phyloP scores from a whole-genome alignment of 2,329 filamentous ascomycete species.

The Elsinoe arachidis region DNA sequence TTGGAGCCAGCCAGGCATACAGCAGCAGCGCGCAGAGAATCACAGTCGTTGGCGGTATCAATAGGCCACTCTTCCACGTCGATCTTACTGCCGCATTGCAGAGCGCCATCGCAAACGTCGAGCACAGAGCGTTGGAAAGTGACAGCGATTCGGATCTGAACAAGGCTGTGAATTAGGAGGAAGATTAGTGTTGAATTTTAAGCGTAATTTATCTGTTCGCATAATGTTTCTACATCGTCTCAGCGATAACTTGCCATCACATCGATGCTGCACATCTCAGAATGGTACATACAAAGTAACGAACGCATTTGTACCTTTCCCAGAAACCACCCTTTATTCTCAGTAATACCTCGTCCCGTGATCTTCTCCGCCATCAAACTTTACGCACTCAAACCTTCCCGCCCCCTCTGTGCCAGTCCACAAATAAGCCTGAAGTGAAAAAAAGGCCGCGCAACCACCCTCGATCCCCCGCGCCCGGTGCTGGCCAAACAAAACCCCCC shows the following conservation, averaged over 20 bases:
- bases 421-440: neutral
- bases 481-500: neutral
- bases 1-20: constrained; percentile 37
- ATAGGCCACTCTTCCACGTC: constrained; percentile 86
- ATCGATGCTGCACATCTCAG: too few species aligned
- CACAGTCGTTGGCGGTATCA: constrained; percentile 73
- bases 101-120: constrained; percentile 72
- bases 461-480: neutral
- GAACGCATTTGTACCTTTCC: too few species aligned
- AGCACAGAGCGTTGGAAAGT: constrained; percentile 27
- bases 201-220: neutral
- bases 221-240: neutral
- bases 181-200: neutral
- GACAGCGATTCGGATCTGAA: constrained; percentile 10
- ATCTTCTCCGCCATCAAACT: too few species aligned
- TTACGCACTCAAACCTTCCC: too few species aligned
- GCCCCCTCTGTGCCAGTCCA: too few species aligned
- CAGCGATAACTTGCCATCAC: neutral
- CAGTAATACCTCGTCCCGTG: too few species aligned
- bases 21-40: constrained; percentile 31
- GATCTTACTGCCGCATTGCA: constrained; percentile 85
- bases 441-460: neutral
- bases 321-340: too few species aligned
- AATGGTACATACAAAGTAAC: too few species aligned
- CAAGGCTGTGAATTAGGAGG: neutral